Evolutionary conservation across 805 yeast genomes (phyloP).

Genomic region (Suhomyces sp.): DNA sequence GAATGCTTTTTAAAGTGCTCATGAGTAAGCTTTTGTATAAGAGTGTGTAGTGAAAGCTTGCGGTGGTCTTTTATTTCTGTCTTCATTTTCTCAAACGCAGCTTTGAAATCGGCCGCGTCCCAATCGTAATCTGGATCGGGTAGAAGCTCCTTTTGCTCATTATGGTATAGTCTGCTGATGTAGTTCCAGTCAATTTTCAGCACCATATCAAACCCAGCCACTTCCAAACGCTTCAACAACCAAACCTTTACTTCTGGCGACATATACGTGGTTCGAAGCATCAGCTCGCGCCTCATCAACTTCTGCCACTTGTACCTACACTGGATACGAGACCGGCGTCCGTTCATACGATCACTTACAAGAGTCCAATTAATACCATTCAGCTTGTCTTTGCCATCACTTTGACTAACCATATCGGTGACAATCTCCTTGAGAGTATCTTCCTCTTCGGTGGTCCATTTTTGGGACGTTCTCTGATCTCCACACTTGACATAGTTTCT

Average conservation of each 20-base stretch:
- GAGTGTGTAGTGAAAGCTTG: slow-evolving; percentile 3
- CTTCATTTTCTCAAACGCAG: slow-evolving; percentile 61
- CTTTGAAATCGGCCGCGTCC: slow-evolving; percentile 60
- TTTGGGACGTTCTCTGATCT: slow-evolving; percentile 64
- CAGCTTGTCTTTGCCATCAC: slow-evolving; percentile 14
- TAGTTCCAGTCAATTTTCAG: slow-evolving; percentile 37
- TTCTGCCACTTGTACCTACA: slow-evolving; percentile 96
- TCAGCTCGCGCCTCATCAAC: slow-evolving; percentile 55
- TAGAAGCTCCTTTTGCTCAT: slow-evolving; percentile 21
- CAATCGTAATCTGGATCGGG: slow-evolving; percentile 32
- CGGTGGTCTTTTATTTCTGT: slow-evolving; percentile 45
- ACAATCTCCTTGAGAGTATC: slow-evolving; percentile 55
- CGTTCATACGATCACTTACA: slow-evolving; percentile 87
- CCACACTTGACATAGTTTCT: slow-evolving; percentile 95
- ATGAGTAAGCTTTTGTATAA: slow-evolving; percentile 1
- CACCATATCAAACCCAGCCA: slow-evolving; percentile 20
- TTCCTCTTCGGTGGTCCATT: slow-evolving; percentile 80
- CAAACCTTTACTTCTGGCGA: slow-evolving; percentile 32
- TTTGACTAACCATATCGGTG: slow-evolving; percentile 36
- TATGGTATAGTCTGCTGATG: slow-evolving; percentile 26
- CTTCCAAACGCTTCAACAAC: slow-evolving; percentile 33
- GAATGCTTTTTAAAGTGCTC: slow-evolving; percentile 2
- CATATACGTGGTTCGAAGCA: slow-evolving; percentile 31
- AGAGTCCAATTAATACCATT: slow-evolving; percentile 82
- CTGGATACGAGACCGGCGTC: slow-evolving; percentile 85